Base-by-base conservation (phyloP, 345 rosid species). In the Rhodamnia rubescens region DNA sequence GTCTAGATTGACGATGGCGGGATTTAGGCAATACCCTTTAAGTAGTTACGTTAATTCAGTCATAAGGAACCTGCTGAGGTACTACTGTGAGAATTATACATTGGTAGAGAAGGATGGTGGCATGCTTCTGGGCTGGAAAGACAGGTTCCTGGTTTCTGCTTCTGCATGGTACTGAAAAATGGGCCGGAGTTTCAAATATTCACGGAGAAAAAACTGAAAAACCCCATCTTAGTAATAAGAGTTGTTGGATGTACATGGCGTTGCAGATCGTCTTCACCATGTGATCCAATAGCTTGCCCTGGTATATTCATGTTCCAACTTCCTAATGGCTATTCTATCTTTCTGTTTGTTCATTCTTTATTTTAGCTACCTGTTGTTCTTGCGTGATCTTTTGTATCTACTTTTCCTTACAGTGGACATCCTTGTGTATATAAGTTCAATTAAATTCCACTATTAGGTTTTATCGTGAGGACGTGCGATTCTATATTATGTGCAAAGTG, bases 1-100 rank as follows among this genome's bases (percentile, higher is more conserved):
- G 90, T 93, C 97, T 69, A 88, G 97, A 91, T 90, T 94, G 32
- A 92, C 91, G 7, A 94, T 94, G 97, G 97, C 97, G 4, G 97
- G 97, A 24, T 94, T 94, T 87, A 85, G 54, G 85, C 95, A 89
- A 29, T 90, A 84, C 87, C 93, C 95, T 7, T 87, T 94, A 85
- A 93, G 93, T 84, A 52, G 89, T 9, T 93, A 92, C 26, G 92
- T 93, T 6, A 93, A 92, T 86, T 90, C 90, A 2, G 95, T 94
- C 52, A 94, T 94, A 54, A 86, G 89, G 88, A 87, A 86, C 90
- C 88, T 93, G 88, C 88, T 93, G 80, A 86, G 61, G 89, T 90
- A 87, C 81, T 92, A 93, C 90, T 93, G 95, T 0, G 91, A 89
- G 82, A 87, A 93, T 81, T 93, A 93, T 56, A 92, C 88, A 4